Evolutionary conservation across 2,329 filamentous ascomycete species (phyloP).

Genomic region (Exophiala mesophila): DNA sequence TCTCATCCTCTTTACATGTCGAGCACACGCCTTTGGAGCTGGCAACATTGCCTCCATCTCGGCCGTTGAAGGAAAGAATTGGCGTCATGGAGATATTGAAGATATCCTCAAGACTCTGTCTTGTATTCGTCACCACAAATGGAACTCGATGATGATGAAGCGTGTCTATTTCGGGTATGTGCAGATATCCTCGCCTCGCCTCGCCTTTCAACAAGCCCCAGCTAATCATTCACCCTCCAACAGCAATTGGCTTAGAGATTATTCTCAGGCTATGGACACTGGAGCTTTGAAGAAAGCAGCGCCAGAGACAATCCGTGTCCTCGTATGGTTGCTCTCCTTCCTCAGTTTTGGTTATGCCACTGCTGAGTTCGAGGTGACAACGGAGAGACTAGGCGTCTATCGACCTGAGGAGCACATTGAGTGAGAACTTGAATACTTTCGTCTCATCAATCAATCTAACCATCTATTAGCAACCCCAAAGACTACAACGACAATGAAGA

Average conservation of each 20-base stretch:
- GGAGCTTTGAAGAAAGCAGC: slow-evolving; percentile 74
- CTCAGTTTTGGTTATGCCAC: slow-evolving; percentile 81
- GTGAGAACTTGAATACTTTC: slow-evolving; percentile 29
- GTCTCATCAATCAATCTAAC: slow-evolving; percentile 40
- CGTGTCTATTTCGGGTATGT: slow-evolving; percentile 62
- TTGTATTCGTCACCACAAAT: slow-evolving; percentile 77
- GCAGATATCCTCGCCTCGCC: no score
- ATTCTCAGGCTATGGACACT: slow-evolving; percentile 77
- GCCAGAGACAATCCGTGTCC: slow-evolving; percentile 69
- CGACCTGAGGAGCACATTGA: slow-evolving; percentile 62
- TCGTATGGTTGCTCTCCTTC: slow-evolving; percentile 79
- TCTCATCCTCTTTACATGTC: slow-evolving; percentile 34
- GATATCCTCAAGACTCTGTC: slow-evolving; percentile 73
- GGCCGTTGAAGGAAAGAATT: slow-evolving; percentile 47
- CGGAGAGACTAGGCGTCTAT: slow-evolving; percentile 74
- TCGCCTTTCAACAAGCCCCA: no score
- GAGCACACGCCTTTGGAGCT: slow-evolving; percentile 42
- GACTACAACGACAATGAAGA: slow-evolving; percentile 83
- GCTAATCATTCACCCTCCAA: no score
- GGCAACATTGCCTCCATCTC: slow-evolving; percentile 48
- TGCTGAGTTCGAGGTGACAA: slow-evolving; percentile 76
- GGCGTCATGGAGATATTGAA: slow-evolving; percentile 64
- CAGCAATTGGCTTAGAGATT: slow-evolving; percentile 75
- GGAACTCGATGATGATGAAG: slow-evolving; percentile 75
- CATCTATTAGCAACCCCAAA: slow-evolving; percentile 61